These are phyloP conservation scores for Dryadomyces quercus-mongolicae DNA, from an alignment of 2,329 filamentous ascomycete species.

Conservation along the genomic window DNA sequence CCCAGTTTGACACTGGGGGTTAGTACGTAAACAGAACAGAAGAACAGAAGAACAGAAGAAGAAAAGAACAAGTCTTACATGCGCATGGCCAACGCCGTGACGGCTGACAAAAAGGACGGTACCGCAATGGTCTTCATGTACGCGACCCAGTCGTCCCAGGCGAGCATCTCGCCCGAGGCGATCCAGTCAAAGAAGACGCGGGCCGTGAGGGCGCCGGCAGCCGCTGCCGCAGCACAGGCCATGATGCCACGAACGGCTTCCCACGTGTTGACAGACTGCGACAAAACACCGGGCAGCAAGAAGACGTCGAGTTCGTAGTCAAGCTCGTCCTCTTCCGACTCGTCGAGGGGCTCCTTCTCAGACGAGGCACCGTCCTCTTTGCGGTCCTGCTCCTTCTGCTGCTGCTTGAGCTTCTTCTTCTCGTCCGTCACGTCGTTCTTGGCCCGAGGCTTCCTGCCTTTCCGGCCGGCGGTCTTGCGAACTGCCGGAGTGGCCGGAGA, in stretches of 20 bases:
- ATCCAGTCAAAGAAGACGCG: slow-evolving; percentile 1
- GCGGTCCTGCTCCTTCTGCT: background rate
- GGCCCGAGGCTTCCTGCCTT: background rate
- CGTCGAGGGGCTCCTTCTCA: background rate
- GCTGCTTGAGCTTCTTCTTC: background rate
- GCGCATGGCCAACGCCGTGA: background rate
- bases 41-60: background rate
- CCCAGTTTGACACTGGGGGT: slow-evolving; percentile 51
- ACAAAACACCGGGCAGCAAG: slow-evolving; percentile 6
- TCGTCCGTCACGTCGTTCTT: background rate
- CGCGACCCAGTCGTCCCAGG: slow-evolving; percentile 1
- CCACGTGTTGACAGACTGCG: slow-evolving; percentile 3
- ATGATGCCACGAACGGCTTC: background rate
- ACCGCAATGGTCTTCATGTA: background rate
- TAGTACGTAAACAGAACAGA: background rate
- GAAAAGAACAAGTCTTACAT: background rate
- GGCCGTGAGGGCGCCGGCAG: background rate
- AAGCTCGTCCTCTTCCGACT: background rate
- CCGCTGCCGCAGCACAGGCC: background rate
- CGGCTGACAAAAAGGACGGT: background rate
- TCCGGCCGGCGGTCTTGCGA: background rate
- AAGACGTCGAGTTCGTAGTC: background rate
- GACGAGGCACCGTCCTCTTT: background rate
- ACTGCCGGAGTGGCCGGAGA: background rate
- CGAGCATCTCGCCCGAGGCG: background rate